A percentile compares a stretch with the other conserved stretches of the same genome.
Conservation (phyloP, 768 basidiomycete genomes). For the Rhodotorula toruloides region DNA sequence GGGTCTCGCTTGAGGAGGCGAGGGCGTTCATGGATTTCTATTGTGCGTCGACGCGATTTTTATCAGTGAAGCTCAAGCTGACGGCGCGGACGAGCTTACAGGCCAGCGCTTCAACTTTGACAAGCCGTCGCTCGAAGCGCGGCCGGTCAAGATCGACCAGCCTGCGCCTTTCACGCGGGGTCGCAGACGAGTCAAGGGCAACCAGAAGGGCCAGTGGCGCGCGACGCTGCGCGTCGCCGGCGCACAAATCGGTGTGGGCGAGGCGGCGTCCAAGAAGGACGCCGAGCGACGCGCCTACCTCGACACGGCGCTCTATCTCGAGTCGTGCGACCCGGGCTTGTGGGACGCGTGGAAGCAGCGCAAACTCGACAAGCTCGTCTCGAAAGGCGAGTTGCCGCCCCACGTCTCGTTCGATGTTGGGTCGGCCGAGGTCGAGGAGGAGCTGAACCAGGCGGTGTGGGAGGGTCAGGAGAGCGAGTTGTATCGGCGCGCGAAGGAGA, state of each 20-base stretch:
- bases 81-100: background rate
- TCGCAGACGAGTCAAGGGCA: too few species aligned
- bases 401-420: conserved; percentile 55
- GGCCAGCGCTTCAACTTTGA: conserved; percentile 32
- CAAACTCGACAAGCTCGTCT: conserved; percentile 63
- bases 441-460: conserved; percentile 59
- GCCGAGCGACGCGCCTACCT: conserved; percentile 71
- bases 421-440: conserved; percentile 60
- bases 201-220: too few species aligned
- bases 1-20: conserved; percentile 65
- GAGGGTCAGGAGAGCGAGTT: conserved; percentile 30
- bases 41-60: too few species aligned
- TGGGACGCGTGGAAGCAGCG: conserved; percentile 65
- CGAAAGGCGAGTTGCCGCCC: conserved; percentile 51
- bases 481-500: conserved; percentile 30
- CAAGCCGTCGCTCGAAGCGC: conserved; percentile 26
- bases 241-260: conserved; percentile 74
- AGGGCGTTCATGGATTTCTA: conserved; percentile 94
- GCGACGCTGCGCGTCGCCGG: conserved; percentile 70
- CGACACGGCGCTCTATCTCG: conserved; percentile 80
- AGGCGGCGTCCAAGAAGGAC: conserved; percentile 62
- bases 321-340: conserved; percentile 70
- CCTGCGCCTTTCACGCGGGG: too few species aligned
- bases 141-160: too few species aligned
- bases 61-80: background rate